These are phyloP conservation scores for Domatiomyces globalis DNA, from an alignment of 2,329 filamentous ascomycete species.

Conservation along the genomic window DNA sequence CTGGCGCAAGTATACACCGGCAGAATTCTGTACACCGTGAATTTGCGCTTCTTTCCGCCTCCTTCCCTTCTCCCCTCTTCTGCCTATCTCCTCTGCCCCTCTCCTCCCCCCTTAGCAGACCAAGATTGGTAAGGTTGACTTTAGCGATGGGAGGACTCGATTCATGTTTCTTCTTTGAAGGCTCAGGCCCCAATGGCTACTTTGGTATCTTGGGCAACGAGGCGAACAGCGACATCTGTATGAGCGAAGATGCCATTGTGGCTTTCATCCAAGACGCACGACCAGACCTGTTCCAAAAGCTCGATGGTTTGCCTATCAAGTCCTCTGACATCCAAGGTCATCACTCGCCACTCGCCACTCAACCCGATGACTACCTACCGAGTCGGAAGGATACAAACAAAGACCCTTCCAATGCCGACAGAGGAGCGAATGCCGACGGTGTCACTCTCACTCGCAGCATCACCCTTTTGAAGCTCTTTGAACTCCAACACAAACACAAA, in stretches of 20 bases:
- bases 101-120: neutral
- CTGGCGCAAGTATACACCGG: too few relatives aligned
- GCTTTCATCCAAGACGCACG: neutral
- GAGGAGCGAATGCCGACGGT: neutral
- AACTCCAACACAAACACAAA: constrained; percentile 1
- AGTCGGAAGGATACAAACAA: neutral
- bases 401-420: neutral
- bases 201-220: neutral
- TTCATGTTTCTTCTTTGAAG: neutral
- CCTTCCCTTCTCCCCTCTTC: neutral
- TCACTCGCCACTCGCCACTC: neutral
- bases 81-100: neutral
- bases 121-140: neutral
- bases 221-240: neutral
- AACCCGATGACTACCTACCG: neutral
- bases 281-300: constrained; percentile 3
- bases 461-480: neutral
- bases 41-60: too few relatives aligned
- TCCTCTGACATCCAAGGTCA: neutral
- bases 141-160: neutral
- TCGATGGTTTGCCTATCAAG: constrained; percentile 1
- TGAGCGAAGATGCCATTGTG: neutral
- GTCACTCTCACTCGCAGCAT: neutral
- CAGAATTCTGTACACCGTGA: too few relatives aligned
- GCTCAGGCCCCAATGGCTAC: neutral